Percentiles rank a stretch among this genome's conserved stretches.
Evolutionary conservation across 805 yeast species (phyloP).

Genomic region (Myxozyma mucilagina): DNA sequence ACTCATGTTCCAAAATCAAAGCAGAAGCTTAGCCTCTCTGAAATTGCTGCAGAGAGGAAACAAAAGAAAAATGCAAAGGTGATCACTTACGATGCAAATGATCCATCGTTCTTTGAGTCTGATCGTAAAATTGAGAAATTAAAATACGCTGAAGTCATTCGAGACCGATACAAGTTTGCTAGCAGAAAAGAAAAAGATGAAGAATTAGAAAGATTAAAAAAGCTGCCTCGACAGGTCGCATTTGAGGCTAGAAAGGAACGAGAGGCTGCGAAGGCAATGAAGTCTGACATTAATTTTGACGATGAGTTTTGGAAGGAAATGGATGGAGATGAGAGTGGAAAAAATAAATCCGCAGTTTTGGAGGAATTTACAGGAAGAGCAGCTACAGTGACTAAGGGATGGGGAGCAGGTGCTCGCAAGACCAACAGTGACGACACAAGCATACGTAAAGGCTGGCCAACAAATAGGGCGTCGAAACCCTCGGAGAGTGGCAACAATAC

Average conservation of each 20-base stretch:
- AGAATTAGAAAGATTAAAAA: conserved; percentile 23
- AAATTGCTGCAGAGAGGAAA: background rate
- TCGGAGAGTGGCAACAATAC: too few relatives aligned
- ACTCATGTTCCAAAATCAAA: background rate
- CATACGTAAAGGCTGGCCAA: background rate
- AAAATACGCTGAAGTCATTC: conserved; percentile 17
- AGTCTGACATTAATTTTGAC: conserved; percentile 8
- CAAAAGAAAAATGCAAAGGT: conserved; percentile 5
- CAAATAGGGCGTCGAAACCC: background rate
- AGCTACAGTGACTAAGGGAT: conserved; percentile 2
- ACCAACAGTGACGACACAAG: background rate
- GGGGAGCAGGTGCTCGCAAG: background rate
- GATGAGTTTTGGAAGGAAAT: conserved; percentile 27
- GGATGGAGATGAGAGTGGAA: conserved; percentile 1
- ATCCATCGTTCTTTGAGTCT: conserved; percentile 12
- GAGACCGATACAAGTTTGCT: conserved; percentile 19
- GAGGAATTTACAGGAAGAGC: background rate
- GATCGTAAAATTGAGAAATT: conserved; percentile 24
- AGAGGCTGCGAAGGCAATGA: background rate
- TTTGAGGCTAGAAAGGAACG: conserved; percentile 7
- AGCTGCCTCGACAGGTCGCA: conserved; percentile 24
- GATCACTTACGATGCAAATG: conserved; percentile 16
- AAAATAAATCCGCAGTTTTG: background rate
- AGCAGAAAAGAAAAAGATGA: conserved; percentile 11
- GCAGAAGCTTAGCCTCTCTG: background rate